Evolutionary conservation across 2,329 filamentous ascomycete genomes (phyloP).

Genomic region (Pyricularia sp.): DNA sequence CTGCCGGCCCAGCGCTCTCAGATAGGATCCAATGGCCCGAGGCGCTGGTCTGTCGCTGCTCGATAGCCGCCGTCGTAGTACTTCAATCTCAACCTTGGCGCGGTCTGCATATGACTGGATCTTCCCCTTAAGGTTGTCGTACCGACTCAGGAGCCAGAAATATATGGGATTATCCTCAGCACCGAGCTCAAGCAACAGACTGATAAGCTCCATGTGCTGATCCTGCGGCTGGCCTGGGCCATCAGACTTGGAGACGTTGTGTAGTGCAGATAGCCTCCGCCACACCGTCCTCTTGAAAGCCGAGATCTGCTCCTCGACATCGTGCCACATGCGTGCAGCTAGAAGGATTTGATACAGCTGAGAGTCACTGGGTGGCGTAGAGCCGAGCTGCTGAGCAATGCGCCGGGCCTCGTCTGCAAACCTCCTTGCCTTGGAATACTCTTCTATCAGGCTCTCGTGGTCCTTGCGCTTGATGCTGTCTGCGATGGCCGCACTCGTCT

Average conservation of each 20-base stretch:
- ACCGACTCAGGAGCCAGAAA: slow-evolving; percentile 85
- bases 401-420: slow-evolving; percentile 67
- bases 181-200: slow-evolving; percentile 79
- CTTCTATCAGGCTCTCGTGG: slow-evolving; percentile 75
- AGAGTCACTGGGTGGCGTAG: slow-evolving; percentile 53
- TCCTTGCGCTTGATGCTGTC: slow-evolving; percentile 86
- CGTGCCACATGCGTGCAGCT: slow-evolving; percentile 87
- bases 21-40: slow-evolving; percentile 57
- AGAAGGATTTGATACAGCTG: slow-evolving; percentile 79
- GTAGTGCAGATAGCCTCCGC: slow-evolving; percentile 61
- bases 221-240: slow-evolving; percentile 51
- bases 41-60: slow-evolving; percentile 57
- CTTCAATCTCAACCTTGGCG: slow-evolving; percentile 84
- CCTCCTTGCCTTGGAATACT: slow-evolving; percentile 70
- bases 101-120: slow-evolving; percentile 71
- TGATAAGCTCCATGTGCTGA: slow-evolving; percentile 80
- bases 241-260: slow-evolving; percentile 40
- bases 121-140: slow-evolving; percentile 77
- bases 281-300: slow-evolving; percentile 81
- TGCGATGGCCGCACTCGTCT: slow-evolving; percentile 62
- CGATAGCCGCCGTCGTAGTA: slow-evolving; percentile 69
- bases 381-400: slow-evolving; percentile 45
- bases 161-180: slow-evolving; percentile 94
- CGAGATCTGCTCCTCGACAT: slow-evolving; percentile 78
- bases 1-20: slow-evolving; percentile 61